Evolutionary conservation across 805 yeast genomes (phyloP), one percentile per base, ranked within the genome.

Genomic region (Spathaspora arborariae): DNA sequence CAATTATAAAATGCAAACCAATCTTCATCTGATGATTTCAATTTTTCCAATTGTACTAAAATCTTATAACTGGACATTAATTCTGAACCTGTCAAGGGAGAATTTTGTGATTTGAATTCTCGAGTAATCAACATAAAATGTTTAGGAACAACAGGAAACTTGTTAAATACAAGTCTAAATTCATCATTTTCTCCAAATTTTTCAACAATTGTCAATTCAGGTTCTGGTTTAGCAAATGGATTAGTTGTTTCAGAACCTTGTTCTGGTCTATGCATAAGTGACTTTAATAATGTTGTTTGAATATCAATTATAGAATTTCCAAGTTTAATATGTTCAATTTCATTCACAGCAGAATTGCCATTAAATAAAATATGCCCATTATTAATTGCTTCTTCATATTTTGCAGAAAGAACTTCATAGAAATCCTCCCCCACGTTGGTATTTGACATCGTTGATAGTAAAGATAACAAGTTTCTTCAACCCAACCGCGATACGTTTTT

Each of bases 1-100:
- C 88, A 82, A 64, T 92, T 92, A 75, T 81, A 92, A 64, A 92
- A 92, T 0, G 90, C 90, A 61, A 91, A 73, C 74, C 87, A 84
- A 47, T 78, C 74, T 13, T 63, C 69, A 19, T 61, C 66, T 2
- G 59, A 43, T 51, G 50, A 63, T 46, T 65, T 63, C 4, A 49
- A 54, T 9, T 56, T 48, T 56, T 80, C 79, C 44, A 85, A 67
- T 15, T 66, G 67, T 13, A 64, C 60, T 50, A 92, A 67, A 19
- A 87, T 69, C 4, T 77, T 60, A 59, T 80, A 79, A 4, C 85
- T 72, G 0, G 83, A 78, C 33, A 67, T 59, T 49, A 92, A 72
- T 56, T 92, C 97, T n/a, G 64, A 56, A 16, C 89, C 88, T 20
- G 81, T 72, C 47, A 92, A 68, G 13, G 96, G 84, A 0, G 87